A percentile compares a stretch with the other conserved stretches of the same genome.
phyloP scores from a whole-genome alignment of 257 asterid genomes.

The Nicotiana tomentosiformis region DNA sequence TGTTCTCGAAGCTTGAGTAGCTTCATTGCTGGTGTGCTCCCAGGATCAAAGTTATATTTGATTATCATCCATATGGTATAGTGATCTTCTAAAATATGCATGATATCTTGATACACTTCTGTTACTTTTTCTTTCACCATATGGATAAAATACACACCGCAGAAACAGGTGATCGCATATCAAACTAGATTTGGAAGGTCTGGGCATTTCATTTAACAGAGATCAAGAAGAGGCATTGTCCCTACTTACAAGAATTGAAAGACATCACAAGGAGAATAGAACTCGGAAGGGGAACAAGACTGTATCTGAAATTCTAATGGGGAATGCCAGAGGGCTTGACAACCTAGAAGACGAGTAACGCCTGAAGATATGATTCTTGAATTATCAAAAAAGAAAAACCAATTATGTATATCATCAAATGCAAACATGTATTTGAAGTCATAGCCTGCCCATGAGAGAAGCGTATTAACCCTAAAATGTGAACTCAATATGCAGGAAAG shows the following conservation, averaged over 20 bases:
- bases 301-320: not conserved
- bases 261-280: not conserved
- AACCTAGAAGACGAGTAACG: not conserved
- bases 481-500: not conserved
- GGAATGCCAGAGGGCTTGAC: not conserved
- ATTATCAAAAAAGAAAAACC: not conserved
- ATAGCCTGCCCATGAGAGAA: not conserved
- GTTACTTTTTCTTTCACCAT: not conserved
- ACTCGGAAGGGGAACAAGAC: not conserved
- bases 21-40: not conserved
- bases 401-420: not conserved
- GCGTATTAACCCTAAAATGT: not conserved
- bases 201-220: not conserved
- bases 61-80: not conserved
- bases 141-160: not conserved
- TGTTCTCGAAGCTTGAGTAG: not conserved
- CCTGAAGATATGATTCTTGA: not conserved
- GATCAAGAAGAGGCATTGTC: not conserved
- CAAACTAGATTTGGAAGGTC: conserved; percentile 8
- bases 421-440: not conserved
- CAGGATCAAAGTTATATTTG: not conserved
- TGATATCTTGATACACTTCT: not conserved
- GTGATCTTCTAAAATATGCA: not conserved
- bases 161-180: not conserved
- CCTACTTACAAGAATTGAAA: not conserved